Conservation (phyloP, 495 filamentous ascomycete species). For the Penicillium antarcticum region DNA sequence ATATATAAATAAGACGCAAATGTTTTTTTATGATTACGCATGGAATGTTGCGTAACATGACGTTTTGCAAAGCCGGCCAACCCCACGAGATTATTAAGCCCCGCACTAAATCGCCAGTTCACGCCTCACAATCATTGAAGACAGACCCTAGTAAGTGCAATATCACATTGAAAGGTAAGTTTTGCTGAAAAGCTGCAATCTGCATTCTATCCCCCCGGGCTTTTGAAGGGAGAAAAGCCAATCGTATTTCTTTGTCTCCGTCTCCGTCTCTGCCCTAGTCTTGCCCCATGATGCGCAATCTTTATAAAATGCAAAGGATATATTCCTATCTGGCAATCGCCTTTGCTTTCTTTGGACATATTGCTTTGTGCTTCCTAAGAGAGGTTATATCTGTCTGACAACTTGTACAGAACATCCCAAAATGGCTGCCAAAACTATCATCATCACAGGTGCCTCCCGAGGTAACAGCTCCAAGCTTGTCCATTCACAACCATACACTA, state of each 20-base stretch:
- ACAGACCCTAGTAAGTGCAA: background rate
- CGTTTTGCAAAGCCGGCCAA: background rate
- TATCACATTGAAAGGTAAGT: too few species aligned
- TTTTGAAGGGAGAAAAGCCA: too few species aligned
- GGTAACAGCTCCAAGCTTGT: constrained; percentile 32
- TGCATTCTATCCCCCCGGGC: too few species aligned
- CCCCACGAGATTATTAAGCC: constrained; percentile 19
- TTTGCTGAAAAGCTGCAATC: too few species aligned
- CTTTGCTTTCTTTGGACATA: too few species aligned
- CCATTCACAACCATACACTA: background rate
- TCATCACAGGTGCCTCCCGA: constrained; percentile 62
- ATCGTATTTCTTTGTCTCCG: too few species aligned
- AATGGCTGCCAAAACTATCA: constrained; percentile 53
- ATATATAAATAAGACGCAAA: too few species aligned
- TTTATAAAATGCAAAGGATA: background rate
- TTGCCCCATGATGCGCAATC: background rate
- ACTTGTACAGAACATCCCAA: constrained; percentile 1
- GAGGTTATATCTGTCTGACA: background rate
- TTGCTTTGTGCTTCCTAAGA: too few species aligned
- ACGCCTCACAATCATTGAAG: background rate
- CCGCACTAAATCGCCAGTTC: constrained; percentile 6
- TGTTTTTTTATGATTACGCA: too few species aligned
- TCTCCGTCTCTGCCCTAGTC: too few species aligned
- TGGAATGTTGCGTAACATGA: constrained; percentile 4
- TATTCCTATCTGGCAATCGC: background rate